Percentiles rank a stretch among this genome's conserved stretches.
Conservation (phyloP, 768 basidiomycete species). For the Scleroderma citrinum region DNA sequence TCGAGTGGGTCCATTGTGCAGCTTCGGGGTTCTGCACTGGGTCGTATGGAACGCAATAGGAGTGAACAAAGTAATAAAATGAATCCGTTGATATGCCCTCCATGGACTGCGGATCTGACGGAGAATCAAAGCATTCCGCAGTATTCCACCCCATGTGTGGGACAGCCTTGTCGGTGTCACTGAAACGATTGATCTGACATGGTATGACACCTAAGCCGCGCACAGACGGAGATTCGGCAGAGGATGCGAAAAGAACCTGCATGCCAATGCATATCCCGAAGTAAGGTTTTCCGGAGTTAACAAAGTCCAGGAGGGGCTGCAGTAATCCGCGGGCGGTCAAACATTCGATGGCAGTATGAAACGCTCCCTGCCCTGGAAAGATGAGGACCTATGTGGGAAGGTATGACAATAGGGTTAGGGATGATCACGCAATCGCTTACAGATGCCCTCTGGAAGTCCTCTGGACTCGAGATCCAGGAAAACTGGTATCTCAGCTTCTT, state of each 20-base stretch:
- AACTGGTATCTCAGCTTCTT: slow-evolving; percentile 78
- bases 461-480: slow-evolving; percentile 76
- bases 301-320: slow-evolving; percentile 75
- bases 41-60: slow-evolving; percentile 79
- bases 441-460: slow-evolving; percentile 83
- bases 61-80: slow-evolving; percentile 97
- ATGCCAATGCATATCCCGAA: slow-evolving; percentile 99
- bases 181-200: slow-evolving; percentile 71
- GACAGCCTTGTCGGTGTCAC: slow-evolving; percentile 70
- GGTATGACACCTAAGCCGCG: slow-evolving; percentile 84
- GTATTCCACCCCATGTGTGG: slow-evolving; percentile 99
- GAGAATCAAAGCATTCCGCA: slow-evolving; percentile 51
- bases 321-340: slow-evolving; percentile 68
- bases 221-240: slow-evolving; percentile 63
- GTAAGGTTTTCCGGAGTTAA: slow-evolving; percentile 85
- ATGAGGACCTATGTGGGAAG: slow-evolving; percentile 65
- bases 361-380: slow-evolving; percentile 96
- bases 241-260: slow-evolving; percentile 90
- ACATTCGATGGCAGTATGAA: slow-evolving; percentile 79
- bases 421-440: slow-evolving; percentile 47
- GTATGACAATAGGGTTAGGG: slow-evolving; percentile 2
- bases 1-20: slow-evolving; percentile 74
- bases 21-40: slow-evolving; percentile 47
- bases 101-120: slow-evolving; percentile 28
- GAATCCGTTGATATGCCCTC: slow-evolving; percentile 47